These are phyloP conservation scores for Dictyostelium citrinum DNA, from an alignment of 78 protist genomes.

Conservation along the genomic window DNA sequence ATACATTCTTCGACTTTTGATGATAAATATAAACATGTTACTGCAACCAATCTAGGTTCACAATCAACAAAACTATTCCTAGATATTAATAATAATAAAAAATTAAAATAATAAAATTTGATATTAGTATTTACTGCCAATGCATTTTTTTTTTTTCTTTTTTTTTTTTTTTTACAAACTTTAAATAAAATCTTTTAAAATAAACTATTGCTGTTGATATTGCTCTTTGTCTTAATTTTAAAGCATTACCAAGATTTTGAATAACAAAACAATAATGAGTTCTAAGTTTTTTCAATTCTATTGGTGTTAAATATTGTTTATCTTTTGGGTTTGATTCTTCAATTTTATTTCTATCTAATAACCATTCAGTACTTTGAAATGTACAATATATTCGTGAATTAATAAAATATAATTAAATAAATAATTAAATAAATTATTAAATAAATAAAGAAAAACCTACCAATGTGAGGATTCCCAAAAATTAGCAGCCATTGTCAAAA, in stretches of 20 bases:
- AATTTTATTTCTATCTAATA: slow-evolving; percentile 52
- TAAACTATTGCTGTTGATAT: slow-evolving; percentile 79
- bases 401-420: neutral
- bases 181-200: slow-evolving; percentile 80
- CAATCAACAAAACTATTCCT: slow-evolving; percentile 80
- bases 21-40: slow-evolving; percentile 73
- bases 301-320: slow-evolving; percentile 26
- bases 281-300: slow-evolving; percentile 32
- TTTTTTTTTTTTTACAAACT: slow-evolving; percentile 2
- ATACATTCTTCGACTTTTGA: slow-evolving; percentile 79
- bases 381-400: too few species aligned
- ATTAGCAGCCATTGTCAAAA: slow-evolving; percentile 59
- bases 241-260: slow-evolving; percentile 25
- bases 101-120: neutral
- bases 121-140: too few species aligned
- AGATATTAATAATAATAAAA: too few species aligned
- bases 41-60: slow-evolving; percentile 76
- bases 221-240: slow-evolving; percentile 73
- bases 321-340: slow-evolving; percentile 63
- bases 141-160: neutral
- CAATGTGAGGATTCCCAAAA: slow-evolving; percentile 79
- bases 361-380: slow-evolving; percentile 38
- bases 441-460: neutral
- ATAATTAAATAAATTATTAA: too few species aligned
- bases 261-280: slow-evolving; percentile 63